Percentiles rank a stretch among this genome's conserved stretches.
These are phyloP conservation scores for Cryphonectria japonica DNA, from an alignment of 2,329 filamentous ascomycete genomes.

Conservation along the genomic window DNA sequence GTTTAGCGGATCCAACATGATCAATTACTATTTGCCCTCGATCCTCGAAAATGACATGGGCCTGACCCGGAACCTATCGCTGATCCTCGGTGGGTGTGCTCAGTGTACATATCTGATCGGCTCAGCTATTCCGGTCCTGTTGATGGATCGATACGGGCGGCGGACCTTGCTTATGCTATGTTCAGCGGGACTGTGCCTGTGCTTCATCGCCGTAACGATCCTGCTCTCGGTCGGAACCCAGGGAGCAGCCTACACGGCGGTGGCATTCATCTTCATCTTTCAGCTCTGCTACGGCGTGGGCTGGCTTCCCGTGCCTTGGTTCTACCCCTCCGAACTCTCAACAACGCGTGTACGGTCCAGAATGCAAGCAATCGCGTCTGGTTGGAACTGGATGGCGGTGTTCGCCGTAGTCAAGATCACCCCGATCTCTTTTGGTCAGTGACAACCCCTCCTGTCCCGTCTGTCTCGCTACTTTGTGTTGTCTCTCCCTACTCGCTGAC, in stretches of 20 bases:
- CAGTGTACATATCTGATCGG: conserved; percentile 45
- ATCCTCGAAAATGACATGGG: conserved; percentile 45
- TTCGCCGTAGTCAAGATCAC: conserved; percentile 29
- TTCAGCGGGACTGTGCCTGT: conserved; percentile 46
- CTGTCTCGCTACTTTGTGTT: not conserved
- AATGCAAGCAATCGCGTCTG: conserved; percentile 45
- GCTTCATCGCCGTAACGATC: conserved; percentile 46
- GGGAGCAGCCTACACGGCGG: conserved; percentile 44
- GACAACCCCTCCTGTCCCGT: too few relatives aligned
- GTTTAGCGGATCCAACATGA: conserved; percentile 36
- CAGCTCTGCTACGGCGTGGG: conserved; percentile 47
- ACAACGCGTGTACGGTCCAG: conserved; percentile 45
- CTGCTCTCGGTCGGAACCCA: conserved; percentile 40
- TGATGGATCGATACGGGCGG: conserved; percentile 47
- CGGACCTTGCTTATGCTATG: conserved; percentile 45
- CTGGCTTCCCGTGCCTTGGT: conserved; percentile 49
- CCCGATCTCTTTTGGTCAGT: conserved; percentile 31
- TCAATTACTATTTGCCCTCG: conserved; percentile 42
- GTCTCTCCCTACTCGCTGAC: not conserved
- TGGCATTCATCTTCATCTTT: conserved; percentile 50
- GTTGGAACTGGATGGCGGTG: conserved; percentile 34
- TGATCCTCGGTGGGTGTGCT: conserved; percentile 54
- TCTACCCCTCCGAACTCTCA: conserved; percentile 45
- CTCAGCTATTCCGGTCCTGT: conserved; percentile 44
- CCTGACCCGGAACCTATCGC: conserved; percentile 50